Conservation (phyloP, 129 eudicot species). For the Mikania micrantha region DNA sequence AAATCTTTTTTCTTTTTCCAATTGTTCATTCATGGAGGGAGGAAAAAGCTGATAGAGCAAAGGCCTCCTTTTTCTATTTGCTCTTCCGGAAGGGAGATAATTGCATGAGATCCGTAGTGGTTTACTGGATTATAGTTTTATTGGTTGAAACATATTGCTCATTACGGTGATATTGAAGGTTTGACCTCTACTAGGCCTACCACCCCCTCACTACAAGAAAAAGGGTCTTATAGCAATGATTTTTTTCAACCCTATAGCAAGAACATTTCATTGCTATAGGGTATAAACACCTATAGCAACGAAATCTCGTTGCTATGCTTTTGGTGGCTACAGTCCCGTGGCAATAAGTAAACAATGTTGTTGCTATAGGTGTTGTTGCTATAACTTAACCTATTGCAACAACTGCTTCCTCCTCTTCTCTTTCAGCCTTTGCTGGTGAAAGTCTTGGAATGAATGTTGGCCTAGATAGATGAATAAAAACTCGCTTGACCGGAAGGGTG, state of each 20-base stretch:
- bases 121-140: not conserved
- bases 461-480: not conserved
- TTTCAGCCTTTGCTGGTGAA: not conserved
- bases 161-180: not conserved
- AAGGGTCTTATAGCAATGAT: too few species aligned
- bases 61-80: slow-evolving; percentile 3
- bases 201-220: too few species aligned
- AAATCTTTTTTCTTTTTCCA: not conserved
- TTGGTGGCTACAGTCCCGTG: too few species aligned
- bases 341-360: too few species aligned
- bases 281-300: too few species aligned
- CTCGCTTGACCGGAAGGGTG: not conserved
- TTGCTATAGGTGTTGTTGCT: too few species aligned
- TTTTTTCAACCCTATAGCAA: too few species aligned
- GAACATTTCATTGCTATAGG: too few species aligned
- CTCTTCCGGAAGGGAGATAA: not conserved
- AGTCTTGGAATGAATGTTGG: not conserved
- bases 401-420: not conserved
- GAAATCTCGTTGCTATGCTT: too few species aligned
- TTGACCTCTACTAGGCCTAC: not conserved
- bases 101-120: not conserved
- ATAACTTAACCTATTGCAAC: too few species aligned
- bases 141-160: not conserved
- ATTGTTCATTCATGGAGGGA: slow-evolving; percentile 5
- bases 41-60: slow-evolving; percentile 14